A percentile compares a stretch with the other conserved stretches of the same genome.
Conservation (phyloP, 257 asterid species). For the Scutellaria barbata region DNA sequence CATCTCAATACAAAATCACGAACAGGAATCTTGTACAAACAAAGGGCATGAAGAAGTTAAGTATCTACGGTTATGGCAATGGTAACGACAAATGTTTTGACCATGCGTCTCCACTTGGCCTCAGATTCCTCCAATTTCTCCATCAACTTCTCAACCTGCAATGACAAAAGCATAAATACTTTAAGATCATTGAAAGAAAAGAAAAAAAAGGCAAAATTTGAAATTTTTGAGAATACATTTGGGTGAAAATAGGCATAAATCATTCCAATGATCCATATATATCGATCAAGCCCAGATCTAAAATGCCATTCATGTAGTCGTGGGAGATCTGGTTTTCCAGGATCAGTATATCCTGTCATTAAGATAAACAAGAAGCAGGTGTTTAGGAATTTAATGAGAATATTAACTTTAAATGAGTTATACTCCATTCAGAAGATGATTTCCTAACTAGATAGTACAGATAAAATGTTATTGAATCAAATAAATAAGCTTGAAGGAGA, state of each 20-base stretch:
- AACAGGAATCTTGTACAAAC: slow-evolving; percentile 3
- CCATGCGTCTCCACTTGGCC: slow-evolving; percentile 58
- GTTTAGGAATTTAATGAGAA: slow-evolving; percentile 22
- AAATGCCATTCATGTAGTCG: slow-evolving; percentile 86
- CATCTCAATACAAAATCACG: slow-evolving; percentile 6
- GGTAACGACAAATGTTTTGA: slow-evolving; percentile 60
- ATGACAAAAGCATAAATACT: slow-evolving; percentile 23
- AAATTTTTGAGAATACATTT: slow-evolving; percentile 51
- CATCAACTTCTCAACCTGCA: slow-evolving; percentile 87
- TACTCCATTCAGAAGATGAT: slow-evolving; percentile 6
- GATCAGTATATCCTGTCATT: slow-evolving; percentile 71
- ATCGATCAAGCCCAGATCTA: slow-evolving; percentile 92
- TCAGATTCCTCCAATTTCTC: slow-evolving; percentile 87
- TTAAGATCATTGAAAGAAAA: slow-evolving; percentile 22
- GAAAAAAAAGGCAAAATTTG: not conserved
- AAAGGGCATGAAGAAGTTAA: slow-evolving; percentile 9
- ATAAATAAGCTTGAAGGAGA: slow-evolving; percentile 14
- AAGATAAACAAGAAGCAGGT: slow-evolving; percentile 34
- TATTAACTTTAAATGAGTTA: not conserved
- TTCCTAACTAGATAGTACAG: not conserved
- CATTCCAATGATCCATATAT: slow-evolving; percentile 89
- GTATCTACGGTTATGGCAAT: slow-evolving; percentile 54
- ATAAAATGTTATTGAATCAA: not conserved
- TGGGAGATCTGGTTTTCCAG: slow-evolving; percentile 81
- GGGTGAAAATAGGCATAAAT: slow-evolving; percentile 83